These are phyloP conservation scores for Sclerotinia spermophila DNA, from an alignment of 2,329 filamentous ascomycete species.

Conservation along the genomic window DNA sequence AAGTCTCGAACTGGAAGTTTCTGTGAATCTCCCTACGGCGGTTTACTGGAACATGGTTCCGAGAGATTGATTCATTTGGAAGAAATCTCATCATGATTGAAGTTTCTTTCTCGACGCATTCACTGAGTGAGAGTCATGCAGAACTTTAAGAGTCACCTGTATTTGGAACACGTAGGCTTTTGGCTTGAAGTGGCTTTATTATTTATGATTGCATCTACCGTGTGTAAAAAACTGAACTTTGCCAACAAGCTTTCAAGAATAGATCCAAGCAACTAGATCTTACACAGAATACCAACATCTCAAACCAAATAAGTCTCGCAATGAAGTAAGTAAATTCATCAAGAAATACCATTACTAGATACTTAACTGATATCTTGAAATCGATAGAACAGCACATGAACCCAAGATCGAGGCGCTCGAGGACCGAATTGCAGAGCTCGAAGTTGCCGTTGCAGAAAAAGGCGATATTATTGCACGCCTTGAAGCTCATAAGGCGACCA, in stretches of 20 bases:
- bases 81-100: too few species aligned
- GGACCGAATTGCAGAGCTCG: background rate
- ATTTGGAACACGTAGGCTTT: accelerated
- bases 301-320: background rate
- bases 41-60: too few species aligned
- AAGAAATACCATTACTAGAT: background rate
- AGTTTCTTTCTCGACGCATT: too few species aligned
- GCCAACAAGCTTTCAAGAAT: background rate
- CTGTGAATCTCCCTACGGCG: too few species aligned
- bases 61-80: too few species aligned
- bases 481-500: too few species aligned
- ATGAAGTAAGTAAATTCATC: background rate
- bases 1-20: too few species aligned
- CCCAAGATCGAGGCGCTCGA: background rate
- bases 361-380: background rate
- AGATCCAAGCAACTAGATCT: background rate
- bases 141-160: background rate
- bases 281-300: background rate
- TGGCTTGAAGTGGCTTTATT: background rate
- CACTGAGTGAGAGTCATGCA: background rate
- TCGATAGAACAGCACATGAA: background rate
- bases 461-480: too few species aligned
- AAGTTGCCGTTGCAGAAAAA: too few species aligned
- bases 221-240: background rate
- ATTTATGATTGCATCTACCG: background rate